Evolutionary conservation across 805 yeast species (phyloP).

Genomic region (Kazachstania martiniae): DNA sequence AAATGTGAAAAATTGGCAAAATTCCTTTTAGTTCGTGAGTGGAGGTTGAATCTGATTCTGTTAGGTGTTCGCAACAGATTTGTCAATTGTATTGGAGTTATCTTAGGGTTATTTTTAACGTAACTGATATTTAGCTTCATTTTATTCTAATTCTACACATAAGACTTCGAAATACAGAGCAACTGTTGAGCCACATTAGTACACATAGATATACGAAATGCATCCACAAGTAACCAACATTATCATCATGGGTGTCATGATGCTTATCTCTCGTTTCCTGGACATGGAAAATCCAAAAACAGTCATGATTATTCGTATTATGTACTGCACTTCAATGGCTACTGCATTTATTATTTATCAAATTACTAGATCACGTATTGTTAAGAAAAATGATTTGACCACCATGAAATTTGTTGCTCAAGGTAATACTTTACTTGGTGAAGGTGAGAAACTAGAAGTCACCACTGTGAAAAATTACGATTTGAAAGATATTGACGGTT

Average conservation of each 20-base stretch:
- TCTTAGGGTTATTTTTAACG: no score
- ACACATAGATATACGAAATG: constrained; percentile 33
- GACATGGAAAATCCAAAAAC: constrained; percentile 78
- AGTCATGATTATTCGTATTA: constrained; percentile 62
- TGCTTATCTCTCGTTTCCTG: constrained; percentile 84
- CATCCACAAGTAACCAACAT: constrained; percentile 83
- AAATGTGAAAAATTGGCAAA: no score
- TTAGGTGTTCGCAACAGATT: no score
- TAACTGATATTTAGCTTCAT: no score
- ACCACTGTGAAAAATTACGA: constrained; percentile 95
- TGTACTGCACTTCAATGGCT: constrained; percentile 57
- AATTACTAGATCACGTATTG: constrained; percentile 48
- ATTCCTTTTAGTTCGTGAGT: no score
- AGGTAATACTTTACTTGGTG: constrained; percentile 68
- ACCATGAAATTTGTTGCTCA: constrained; percentile 86
- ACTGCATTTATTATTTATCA: constrained; percentile 58
- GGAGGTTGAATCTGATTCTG: no score
- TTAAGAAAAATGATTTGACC: constrained; percentile 76
- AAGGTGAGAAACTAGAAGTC: constrained; percentile 60
- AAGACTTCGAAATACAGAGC: no score
- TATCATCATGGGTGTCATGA: constrained; percentile 87
- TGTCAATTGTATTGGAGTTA: no score
- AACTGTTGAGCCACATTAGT: not conserved
- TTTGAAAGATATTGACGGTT: constrained; percentile 68
- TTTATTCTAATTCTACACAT: no score